Base-by-base conservation (phyloP, 2,329 filamentous ascomycete genomes). In the Ascochyta koolunga region DNA sequence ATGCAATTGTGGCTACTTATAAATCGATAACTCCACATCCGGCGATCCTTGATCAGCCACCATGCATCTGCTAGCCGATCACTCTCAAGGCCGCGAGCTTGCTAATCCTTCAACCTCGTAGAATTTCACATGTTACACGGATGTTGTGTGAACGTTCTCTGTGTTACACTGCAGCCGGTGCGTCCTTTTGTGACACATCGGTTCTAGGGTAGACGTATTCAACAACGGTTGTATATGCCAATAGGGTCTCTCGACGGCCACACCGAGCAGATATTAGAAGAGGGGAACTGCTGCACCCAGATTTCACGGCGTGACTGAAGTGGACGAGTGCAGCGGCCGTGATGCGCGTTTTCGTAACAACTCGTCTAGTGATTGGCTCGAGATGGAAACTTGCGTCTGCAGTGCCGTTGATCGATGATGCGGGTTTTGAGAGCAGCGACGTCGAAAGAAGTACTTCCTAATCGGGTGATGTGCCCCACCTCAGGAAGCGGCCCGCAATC, bases 321-420 rank as follows among this genome's bases (percentile, higher is more conserved):
- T 13, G 25, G 36, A 27, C 35, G 16, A 37, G 16, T 19, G 16
- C 16, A 37, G 19, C 21, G 35, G 16, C 22, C 24, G 40, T 19
- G 24, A 42, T 27, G 32, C 31, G 43, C 35, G 24, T 35, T 22
- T 27, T 49, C 41, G 39, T 44, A 22, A 39, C 24, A 13, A 13
- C 19, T 15, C 33, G 13, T 8, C 21, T 47, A 29, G 18, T 33
- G 37, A 57, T 55, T 58, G 47, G 50, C 33, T 10, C 15, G 13
- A 46, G 24, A 8, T 31, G 25, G 29, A n/a, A 7, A 25, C n/a
- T 38, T 9, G 32, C 22, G 32, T 36, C 47, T 54, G 40, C 46
- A 43, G 42, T 25, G 43, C 2, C 47, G 56, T 31, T 54, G 60
- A 61, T 61, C 56, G 55, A 59, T 57, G 48, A 45, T 54, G 53